Evolutionary conservation across 768 basidiomycete genomes (phyloP), one percentile per base, ranked within the genome.

Genomic region (Amanita brunnescens): DNA sequence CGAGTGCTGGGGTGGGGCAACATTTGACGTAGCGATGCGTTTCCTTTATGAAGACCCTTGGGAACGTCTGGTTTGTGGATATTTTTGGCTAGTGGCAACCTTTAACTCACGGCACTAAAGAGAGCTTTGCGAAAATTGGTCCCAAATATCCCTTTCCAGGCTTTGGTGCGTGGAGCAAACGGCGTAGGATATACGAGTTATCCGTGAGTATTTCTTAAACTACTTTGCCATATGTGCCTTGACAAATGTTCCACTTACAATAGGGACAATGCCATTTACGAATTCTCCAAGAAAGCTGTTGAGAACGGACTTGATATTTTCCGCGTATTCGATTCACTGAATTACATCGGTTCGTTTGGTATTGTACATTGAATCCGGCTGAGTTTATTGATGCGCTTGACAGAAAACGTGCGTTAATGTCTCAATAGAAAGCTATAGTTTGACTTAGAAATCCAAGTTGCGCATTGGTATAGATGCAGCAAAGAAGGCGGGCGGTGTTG

Each of bases 1-100:
- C 56, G 96, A 99, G 66, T 97, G 94, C 75, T 99, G 96, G 96
- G 96, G 96, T 61, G 93, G 94, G 54, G 94, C 95, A 33, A 98
- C 96, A 2, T 99, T 99, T 64, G 95, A 98, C 67, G 95, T 99
- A 46, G 89, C 95, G 20, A 96, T 97, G 93, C 86, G 95, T 41
- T 98, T 99, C 85, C 70, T 99, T 65, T 98, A 99, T 65, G 96
- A 99, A 67, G 96, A 99, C 68, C 96, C 96, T 59, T 99, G 96
- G 96, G 96, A 98, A 66, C 84, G 96, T 58, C 72, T 99, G 70
- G 90, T 91, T 58, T 45, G 82, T 69, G 14, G 48, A 18, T 23
- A 35, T 54, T 12, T 5, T 5, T 24, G 29, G 30, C 51, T 47
- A 30, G 34, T 37, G 43, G 47, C 30, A 54, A 63, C 49, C n/a